Percentiles rank a stretch among this genome's conserved stretches.
Conservation (phyloP, 2,329 filamentous ascomycete species). For the Nigrograna mackinnonii region DNA sequence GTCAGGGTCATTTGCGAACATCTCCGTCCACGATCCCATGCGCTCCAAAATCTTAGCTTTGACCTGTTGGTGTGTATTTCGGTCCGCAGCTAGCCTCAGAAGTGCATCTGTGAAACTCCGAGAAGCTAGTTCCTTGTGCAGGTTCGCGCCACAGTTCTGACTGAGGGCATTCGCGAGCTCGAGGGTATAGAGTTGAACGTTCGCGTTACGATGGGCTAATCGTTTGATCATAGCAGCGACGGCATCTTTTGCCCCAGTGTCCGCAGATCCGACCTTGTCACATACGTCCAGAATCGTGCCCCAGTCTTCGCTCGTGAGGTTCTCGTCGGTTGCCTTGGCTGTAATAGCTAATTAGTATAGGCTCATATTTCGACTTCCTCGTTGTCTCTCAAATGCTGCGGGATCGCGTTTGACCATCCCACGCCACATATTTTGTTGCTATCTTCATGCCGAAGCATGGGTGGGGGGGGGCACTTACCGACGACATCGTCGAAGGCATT, state of each 20-base stretch:
- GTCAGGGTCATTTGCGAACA: slow-evolving; percentile 88
- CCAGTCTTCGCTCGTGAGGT: slow-evolving; percentile 84
- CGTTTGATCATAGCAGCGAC: slow-evolving; percentile 90
- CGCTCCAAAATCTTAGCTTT: slow-evolving; percentile 96
- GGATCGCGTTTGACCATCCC: too few species aligned
- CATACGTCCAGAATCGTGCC: slow-evolving; percentile 70
- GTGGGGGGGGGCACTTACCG: slow-evolving; percentile 49
- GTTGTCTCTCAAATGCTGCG: too few species aligned
- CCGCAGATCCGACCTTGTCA: slow-evolving; percentile 59
- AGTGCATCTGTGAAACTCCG: slow-evolving; percentile 94
- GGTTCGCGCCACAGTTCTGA: slow-evolving; percentile 84
- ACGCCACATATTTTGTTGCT: too few species aligned
- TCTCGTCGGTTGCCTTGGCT: slow-evolving; percentile 94
- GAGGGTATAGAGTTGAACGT: slow-evolving; percentile 93
- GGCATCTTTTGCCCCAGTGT: slow-evolving; percentile 73
- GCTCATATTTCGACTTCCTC: too few species aligned
- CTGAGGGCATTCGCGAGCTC: slow-evolving; percentile 87
- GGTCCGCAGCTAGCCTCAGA: slow-evolving; percentile 85
- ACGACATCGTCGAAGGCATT: slow-evolving; percentile 73
- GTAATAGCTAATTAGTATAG: slow-evolving; percentile 6
- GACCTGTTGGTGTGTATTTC: slow-evolving; percentile 94
- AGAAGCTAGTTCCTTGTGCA: slow-evolving; percentile 88
- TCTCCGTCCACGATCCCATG: slow-evolving; percentile 95
- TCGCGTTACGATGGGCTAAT: slow-evolving; percentile 89
- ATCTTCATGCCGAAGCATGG: too few species aligned